Percentiles rank a stretch among this genome's conserved stretches.
phyloP scores from a whole-genome alignment of 257 asterid genomes.

The Thymus mandschuricus region DNA sequence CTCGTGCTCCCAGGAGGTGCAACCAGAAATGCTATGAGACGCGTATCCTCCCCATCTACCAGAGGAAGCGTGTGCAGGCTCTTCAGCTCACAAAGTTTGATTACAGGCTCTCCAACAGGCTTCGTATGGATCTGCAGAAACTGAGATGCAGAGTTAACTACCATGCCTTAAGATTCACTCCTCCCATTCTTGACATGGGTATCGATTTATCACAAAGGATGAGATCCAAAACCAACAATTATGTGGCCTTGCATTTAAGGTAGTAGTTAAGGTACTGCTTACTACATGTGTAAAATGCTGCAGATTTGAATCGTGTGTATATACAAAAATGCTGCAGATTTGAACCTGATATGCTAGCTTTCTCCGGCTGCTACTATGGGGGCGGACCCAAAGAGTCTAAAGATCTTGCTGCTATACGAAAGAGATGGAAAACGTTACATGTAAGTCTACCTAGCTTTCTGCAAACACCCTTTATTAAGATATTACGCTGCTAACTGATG shows the following conservation, averaged over 20 bases:
- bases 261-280: constrained; percentile 3
- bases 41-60: constrained; percentile 60
- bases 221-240: constrained; percentile 62
- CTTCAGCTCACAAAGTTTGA: constrained; percentile 75
- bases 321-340: constrained; percentile 46
- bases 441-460: constrained; percentile 40
- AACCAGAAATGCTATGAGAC: constrained; percentile 57
- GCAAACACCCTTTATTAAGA: too few species aligned
- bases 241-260: constrained; percentile 76
- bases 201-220: constrained; percentile 60
- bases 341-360: constrained; percentile 88
- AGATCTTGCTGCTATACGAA: constrained; percentile 58
- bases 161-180: constrained; percentile 71
- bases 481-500: too few species aligned
- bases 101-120: constrained; percentile 69
- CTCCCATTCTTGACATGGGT: constrained; percentile 66
- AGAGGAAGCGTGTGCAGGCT: constrained; percentile 67
- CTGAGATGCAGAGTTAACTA: constrained; percentile 80
- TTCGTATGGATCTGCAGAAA: constrained; percentile 60
- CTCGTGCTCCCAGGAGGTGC: constrained; percentile 78
- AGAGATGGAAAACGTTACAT: constrained; percentile 70
- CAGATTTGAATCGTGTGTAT: constrained; percentile 63
- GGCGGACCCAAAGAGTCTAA: constrained; percentile 64
- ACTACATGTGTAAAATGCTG: background rate
- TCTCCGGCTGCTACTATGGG: constrained; percentile 80